Conservation (phyloP, 202 grass and related monocot genomes). For the Tripidium arundinaceum region DNA sequence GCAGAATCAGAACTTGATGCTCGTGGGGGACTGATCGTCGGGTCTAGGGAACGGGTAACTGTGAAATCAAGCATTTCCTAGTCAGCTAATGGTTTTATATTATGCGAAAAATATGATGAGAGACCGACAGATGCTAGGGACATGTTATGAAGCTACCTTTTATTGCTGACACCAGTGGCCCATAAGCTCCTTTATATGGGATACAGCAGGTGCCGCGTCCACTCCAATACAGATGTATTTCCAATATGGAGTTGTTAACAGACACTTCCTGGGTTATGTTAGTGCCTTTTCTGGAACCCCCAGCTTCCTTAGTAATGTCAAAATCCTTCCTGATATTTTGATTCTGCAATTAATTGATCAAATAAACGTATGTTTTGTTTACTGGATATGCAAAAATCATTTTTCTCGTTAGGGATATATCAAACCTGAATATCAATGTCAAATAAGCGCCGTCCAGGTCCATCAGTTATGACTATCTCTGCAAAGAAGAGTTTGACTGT, state of each 20-base stretch:
- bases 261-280: slow-evolving; percentile 24
- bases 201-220: slow-evolving; percentile 53
- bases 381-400: background rate
- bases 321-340: slow-evolving; percentile 35
- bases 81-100: slow-evolving; percentile 4
- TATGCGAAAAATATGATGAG: background rate
- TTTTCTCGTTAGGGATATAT: background rate
- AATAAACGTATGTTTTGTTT: background rate
- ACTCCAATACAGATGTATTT: slow-evolving; percentile 59
- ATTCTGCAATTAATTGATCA: slow-evolving; percentile 29
- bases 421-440: slow-evolving; percentile 65
- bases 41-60: slow-evolving; percentile 3
- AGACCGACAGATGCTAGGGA: background rate
- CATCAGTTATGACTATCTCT: slow-evolving; percentile 48
- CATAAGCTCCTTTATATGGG: slow-evolving; percentile 51
- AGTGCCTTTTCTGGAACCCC: slow-evolving; percentile 11
- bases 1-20: background rate
- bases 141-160: slow-evolving; percentile 18
- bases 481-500: slow-evolving; percentile 50
- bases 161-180: slow-evolving; percentile 59
- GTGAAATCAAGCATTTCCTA: background rate
- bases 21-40: background rate
- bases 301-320: slow-evolving; percentile 46
- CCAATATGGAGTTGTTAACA: slow-evolving; percentile 14
- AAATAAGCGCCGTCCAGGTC: slow-evolving; percentile 45